Evolutionary conservation across 2,329 filamentous ascomycete species (phyloP).

Genomic region (Hirsutella thompsonii): DNA sequence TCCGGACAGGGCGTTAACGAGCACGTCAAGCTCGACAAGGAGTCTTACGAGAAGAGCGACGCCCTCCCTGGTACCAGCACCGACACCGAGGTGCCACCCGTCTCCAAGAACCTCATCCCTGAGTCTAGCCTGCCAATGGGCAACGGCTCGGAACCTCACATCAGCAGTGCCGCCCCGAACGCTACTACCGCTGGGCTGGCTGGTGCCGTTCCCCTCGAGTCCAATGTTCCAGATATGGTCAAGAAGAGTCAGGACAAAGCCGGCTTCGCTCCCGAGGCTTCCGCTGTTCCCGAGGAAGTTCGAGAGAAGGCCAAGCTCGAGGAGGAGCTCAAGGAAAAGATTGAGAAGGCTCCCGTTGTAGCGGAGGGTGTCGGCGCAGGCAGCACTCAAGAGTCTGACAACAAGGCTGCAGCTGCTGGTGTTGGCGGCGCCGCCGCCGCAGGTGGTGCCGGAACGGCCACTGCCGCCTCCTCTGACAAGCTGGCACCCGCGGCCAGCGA

Average conservation of each 20-base stretch:
- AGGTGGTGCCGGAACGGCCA: conserved; percentile 20
- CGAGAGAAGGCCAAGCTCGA: conserved; percentile 60
- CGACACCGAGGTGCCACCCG: conserved; percentile 34
- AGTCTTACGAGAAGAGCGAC: conserved; percentile 74
- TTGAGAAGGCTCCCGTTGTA: conserved; percentile 45
- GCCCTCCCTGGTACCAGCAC: conserved; percentile 36
- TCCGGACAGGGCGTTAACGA: conserved; percentile 55
- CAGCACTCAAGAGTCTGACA: conserved; percentile 39
- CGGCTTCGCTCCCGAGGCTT: conserved; percentile 52
- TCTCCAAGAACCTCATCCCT: conserved; percentile 57
- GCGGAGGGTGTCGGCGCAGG: conserved; percentile 41
- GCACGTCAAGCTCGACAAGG: conserved; percentile 68
- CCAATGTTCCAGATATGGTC: conserved; percentile 35
- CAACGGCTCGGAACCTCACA: conserved; percentile 26
- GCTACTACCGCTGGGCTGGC: conserved; percentile 59
- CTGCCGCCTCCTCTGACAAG: conserved; percentile 15
- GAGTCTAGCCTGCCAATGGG: conserved; percentile 68
- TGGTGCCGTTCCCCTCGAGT: conserved; percentile 52
- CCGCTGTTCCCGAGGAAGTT: conserved; percentile 51
- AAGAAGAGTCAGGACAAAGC: conserved; percentile 61
- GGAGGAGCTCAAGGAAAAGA: conserved; percentile 55
- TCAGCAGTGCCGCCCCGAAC: conserved; percentile 34
- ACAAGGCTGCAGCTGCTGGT: conserved; percentile 16
- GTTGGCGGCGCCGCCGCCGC: conserved; percentile 25
- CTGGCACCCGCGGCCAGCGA: conserved; percentile 17